Evolutionary conservation across 371 early-diverging fungal species (phyloP), one percentile per base, ranked within the genome.

Genomic region (Mucor mucedo): DNA sequence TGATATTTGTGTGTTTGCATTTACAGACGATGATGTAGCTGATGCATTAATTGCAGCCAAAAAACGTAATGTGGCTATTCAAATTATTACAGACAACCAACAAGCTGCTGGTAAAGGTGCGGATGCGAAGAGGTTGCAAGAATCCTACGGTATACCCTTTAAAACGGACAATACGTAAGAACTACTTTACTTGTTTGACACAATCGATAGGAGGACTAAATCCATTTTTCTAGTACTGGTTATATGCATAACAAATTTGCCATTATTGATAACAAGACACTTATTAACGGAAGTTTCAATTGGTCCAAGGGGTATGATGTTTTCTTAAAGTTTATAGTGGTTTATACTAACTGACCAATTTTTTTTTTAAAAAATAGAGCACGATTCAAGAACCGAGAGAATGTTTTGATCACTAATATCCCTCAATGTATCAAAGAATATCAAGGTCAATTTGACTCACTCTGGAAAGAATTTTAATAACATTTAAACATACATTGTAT

Each of bases 241-340:
- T 82, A 76, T 56, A 86, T 86, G 87, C 87, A 86, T 52, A 84
- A 86, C 71, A 86, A 86, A 61, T 86, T 86, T 68, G 87, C 83
- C 6, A 68, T 84, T 47, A 60, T 84, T 40, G 83, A 84, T 55
- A 63, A 78, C 47, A 48, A 66, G 28, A 72, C 83, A 16, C 66
- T 87, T 29, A 72, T 84, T 53, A 80, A 73, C 49, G 87, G 87
- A 13, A 85, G 85, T 52, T 87, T 81, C 70, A 87, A 87, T 69
- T 87, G 87, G 87, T 84, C 85, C 48, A 87, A 85, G 42, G 83
- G 76, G 81, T 81, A 73, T 69, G 13, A 50, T 33, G 32, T 14
- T 28, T 29, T 50, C 9, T 13, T 9, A 16, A 14, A 44, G 13
- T 8, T 32, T 16, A 32, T 27, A 8, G n/a, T 11, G 2, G 0